Evolutionary conservation across 2,329 filamentous ascomycete genomes (phyloP).

Genomic region (Aphanoascus verrucosus): DNA sequence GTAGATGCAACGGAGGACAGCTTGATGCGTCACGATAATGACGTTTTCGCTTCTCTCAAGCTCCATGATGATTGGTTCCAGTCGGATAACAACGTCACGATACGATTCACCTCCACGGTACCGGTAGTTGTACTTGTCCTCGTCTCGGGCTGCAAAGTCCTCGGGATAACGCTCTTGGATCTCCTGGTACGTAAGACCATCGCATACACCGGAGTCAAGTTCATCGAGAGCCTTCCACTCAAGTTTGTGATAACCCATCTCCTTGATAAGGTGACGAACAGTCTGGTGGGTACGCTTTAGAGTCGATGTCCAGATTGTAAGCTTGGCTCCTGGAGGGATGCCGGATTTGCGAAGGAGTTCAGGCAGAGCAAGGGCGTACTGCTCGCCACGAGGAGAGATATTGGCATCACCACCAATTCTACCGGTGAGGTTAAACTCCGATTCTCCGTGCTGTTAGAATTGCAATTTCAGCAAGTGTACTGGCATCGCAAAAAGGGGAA

Average conservation of each 20-base stretch:
- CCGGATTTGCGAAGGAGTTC: slow-evolving; percentile 76
- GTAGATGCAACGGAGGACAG: slow-evolving; percentile 92
- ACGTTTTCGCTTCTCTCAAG: slow-evolving; percentile 93
- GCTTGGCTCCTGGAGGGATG: slow-evolving; percentile 53
- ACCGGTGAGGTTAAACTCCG: slow-evolving; percentile 78
- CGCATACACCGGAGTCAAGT: slow-evolving; percentile 90
- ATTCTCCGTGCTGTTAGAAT: slow-evolving; percentile 70
- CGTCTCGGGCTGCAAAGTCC: slow-evolving; percentile 88
- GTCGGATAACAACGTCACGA: slow-evolving; percentile 90
- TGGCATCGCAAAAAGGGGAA: background rate
- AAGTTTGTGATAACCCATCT: slow-evolving; percentile 70
- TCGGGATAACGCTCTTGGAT: slow-evolving; percentile 86
- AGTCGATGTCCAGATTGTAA: slow-evolving; percentile 67
- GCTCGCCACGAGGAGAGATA: slow-evolving; percentile 73
- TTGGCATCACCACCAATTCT: slow-evolving; percentile 87
- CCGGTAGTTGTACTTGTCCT: slow-evolving; percentile 99
- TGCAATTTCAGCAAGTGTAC: slow-evolving; percentile 17
- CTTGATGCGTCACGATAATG: slow-evolving; percentile 94
- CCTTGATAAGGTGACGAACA: slow-evolving; percentile 63
- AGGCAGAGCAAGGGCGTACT: slow-evolving; percentile 76
- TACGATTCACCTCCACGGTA: slow-evolving; percentile 95
- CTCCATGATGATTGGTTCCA: slow-evolving; percentile 99
- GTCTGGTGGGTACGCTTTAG: slow-evolving; percentile 83
- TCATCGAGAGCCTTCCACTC: slow-evolving; percentile 99
- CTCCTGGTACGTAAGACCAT: slow-evolving; percentile 90